Conservation (phyloP, 1,284 basidiomycete species). For the Cutaneotrichosporon sp. region DNA sequence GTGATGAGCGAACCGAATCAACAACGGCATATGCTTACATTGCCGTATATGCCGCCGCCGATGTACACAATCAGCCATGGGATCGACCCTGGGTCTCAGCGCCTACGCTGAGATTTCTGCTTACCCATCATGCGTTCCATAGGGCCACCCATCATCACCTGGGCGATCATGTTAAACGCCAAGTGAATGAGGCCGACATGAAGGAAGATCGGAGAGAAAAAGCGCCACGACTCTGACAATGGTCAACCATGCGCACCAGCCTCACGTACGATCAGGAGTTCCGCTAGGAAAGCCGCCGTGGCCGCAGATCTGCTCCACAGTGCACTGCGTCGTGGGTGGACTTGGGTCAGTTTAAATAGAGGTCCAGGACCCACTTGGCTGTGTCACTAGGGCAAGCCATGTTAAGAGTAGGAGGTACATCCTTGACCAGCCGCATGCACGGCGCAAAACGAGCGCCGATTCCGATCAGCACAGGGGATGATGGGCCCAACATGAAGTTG, state of each 20-base stretch:
- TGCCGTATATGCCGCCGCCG: slow-evolving; percentile 81
- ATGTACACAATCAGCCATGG: slow-evolving; percentile 80
- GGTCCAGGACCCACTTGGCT: slow-evolving; percentile 26
- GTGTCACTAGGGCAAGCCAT: slow-evolving; percentile 60
- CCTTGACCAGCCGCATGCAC: slow-evolving; percentile 51
- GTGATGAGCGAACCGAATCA: too few relatives aligned
- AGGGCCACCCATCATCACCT: slow-evolving; percentile 55
- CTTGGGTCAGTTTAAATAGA: slow-evolving; percentile 50
- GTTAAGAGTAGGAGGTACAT: slow-evolving; percentile 58
- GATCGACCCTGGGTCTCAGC: slow-evolving; percentile 55
- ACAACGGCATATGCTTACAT: too few relatives aligned
- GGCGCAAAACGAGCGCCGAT: slow-evolving; percentile 84
- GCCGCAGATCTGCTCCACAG: slow-evolving; percentile 78
- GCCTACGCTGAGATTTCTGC: neutral
- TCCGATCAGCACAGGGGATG: slow-evolving; percentile 74
- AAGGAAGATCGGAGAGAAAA: slow-evolving; percentile 79
- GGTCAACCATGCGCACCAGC: slow-evolving; percentile 22
- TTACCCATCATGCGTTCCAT: slow-evolving; percentile 44
- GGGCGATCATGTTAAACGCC: slow-evolving; percentile 81
- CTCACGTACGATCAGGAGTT: slow-evolving; percentile 79
- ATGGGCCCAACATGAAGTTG: slow-evolving; percentile 89
- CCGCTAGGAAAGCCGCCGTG: slow-evolving; percentile 70
- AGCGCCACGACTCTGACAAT: slow-evolving; percentile 53
- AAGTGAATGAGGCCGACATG: slow-evolving; percentile 90
- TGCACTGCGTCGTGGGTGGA: slow-evolving; percentile 60